Percentiles rank a stretch among this genome's conserved stretches.
These are phyloP conservation scores for Cytospora mali DNA, from an alignment of 2,329 filamentous ascomycete species.

Conservation along the genomic window DNA sequence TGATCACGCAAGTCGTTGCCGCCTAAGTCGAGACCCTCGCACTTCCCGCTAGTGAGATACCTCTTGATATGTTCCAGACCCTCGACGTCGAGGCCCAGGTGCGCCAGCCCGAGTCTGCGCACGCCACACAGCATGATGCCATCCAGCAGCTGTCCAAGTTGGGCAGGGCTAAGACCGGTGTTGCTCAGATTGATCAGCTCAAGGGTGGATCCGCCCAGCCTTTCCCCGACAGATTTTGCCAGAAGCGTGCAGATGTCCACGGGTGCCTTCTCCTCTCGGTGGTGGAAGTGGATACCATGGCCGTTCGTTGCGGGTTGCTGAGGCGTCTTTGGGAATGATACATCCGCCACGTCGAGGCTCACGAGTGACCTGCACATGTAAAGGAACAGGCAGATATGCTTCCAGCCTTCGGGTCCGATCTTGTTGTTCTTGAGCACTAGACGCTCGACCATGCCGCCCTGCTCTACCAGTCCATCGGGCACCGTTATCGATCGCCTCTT, in stretches of 20 bases:
- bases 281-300: constrained; percentile 36
- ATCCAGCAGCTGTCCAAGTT: constrained; percentile 77
- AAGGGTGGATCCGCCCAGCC: constrained; percentile 73
- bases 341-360: constrained; percentile 81
- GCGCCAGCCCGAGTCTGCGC: constrained; percentile 77
- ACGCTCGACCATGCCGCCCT: constrained; percentile 79
- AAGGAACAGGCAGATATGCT: constrained; percentile 83
- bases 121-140: constrained; percentile 79
- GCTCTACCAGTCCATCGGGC: constrained; percentile 45
- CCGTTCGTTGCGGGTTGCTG: constrained; percentile 30
- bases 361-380: constrained; percentile 88
- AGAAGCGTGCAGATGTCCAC: constrained; percentile 67
- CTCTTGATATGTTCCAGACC: constrained; percentile 75
- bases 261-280: constrained; percentile 11
- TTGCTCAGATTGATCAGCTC: constrained; percentile 84
- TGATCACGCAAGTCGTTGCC: constrained; percentile 72
- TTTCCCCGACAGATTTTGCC: constrained; percentile 73
- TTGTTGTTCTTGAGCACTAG: constrained; percentile 91
- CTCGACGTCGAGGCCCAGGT: constrained; percentile 74
- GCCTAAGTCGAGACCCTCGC: constrained; percentile 85
- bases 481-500: constrained; percentile 49
- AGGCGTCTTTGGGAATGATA: constrained; percentile 66
- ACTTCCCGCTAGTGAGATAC: constrained; percentile 75
- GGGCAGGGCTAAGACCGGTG: constrained; percentile 70
- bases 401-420: constrained; percentile 86